phyloP scores from a whole-genome alignment of 306 rosid species.

The Cyamopsis tetragonoloba region DNA sequence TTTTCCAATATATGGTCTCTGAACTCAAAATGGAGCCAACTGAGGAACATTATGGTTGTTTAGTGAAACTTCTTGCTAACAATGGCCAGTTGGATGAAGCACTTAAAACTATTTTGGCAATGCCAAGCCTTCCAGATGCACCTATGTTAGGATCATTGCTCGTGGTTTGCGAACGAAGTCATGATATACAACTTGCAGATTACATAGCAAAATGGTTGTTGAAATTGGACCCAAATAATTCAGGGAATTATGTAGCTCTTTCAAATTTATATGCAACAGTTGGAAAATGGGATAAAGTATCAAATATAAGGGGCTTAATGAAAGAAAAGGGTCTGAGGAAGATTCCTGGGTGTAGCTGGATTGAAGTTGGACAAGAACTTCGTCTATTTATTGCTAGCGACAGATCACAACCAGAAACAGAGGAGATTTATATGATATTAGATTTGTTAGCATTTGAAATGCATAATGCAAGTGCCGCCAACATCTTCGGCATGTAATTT shows the following conservation, averaged over 20 bases:
- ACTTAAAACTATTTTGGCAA: conserved; percentile 39
- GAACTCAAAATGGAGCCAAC: conserved; percentile 51
- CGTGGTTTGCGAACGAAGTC: conserved; percentile 54
- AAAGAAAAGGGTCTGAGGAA: conserved; percentile 61
- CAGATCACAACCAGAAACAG: conserved; percentile 59
- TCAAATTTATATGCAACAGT: conserved; percentile 64
- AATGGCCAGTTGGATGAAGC: conserved; percentile 66
- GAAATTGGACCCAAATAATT: conserved; percentile 62
- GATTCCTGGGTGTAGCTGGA: conserved; percentile 81
- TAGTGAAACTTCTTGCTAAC: conserved; percentile 59
- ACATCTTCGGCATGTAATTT: not conserved
- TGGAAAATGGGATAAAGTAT: conserved; percentile 70
- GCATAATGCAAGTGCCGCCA: conserved; percentile 21
- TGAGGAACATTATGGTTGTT: conserved; percentile 60
- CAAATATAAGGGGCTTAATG: conserved; percentile 55
- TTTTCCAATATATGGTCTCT: conserved; percentile 61
- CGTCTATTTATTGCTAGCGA: conserved; percentile 66
- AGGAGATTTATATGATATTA: conserved; percentile 47
- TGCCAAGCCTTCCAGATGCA: conserved; percentile 73
- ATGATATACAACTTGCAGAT: conserved; percentile 52
- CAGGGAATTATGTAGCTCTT: conserved; percentile 77
- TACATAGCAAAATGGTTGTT: conserved; percentile 45
- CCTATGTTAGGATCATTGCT: conserved; percentile 69
- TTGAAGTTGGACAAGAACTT: conserved; percentile 62
- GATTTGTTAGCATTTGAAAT: conserved; percentile 50